Evolutionary conservation across 352 stramenopile species (phyloP).

Genomic region (Thraustotheca clavata): DNA sequence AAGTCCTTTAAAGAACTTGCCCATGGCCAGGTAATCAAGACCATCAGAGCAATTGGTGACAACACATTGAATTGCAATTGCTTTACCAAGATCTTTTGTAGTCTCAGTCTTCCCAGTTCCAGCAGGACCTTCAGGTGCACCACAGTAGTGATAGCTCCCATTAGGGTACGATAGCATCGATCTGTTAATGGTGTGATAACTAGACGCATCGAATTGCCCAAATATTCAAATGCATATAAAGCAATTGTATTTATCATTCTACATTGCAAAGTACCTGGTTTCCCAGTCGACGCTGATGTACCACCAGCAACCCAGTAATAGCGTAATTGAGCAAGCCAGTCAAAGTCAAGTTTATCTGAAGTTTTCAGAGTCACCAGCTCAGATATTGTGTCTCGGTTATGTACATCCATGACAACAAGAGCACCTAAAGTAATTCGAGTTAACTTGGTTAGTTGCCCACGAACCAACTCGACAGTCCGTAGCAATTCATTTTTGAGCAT

Average conservation of each 20-base stretch:
- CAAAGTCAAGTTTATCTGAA: slow-evolving; percentile 81
- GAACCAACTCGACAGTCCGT: slow-evolving; percentile 87
- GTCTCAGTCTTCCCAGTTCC: slow-evolving; percentile 91
- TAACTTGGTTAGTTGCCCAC: slow-evolving; percentile 87
- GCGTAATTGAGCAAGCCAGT: slow-evolving; percentile 89
- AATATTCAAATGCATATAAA: slow-evolving; percentile 89
- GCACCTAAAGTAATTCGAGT: slow-evolving; percentile 87
- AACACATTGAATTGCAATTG: slow-evolving; percentile 89
- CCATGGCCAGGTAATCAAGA: slow-evolving; percentile 89
- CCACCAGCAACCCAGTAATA: slow-evolving; percentile 87
- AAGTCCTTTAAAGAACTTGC: slow-evolving; percentile 92
- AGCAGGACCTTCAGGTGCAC: slow-evolving; percentile 82
- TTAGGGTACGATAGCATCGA: slow-evolving; percentile 87
- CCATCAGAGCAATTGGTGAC: slow-evolving; percentile 89
- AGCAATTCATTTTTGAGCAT: slow-evolving; percentile 68
- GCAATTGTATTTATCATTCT: slow-evolving; percentile 91
- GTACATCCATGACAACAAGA: slow-evolving; percentile 93
- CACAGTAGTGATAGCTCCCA: slow-evolving; percentile 86
- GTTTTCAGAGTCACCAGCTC: slow-evolving; percentile 82
- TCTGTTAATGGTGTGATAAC: slow-evolving; percentile 91
- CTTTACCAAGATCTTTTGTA: slow-evolving; percentile 88
- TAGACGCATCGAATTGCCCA: slow-evolving; percentile 86
- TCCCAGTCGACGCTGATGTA: slow-evolving; percentile 77
- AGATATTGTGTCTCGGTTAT: slow-evolving; percentile 91
- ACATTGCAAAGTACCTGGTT: slow-evolving; percentile 79